Percentiles rank a stretch among this genome's conserved stretches.
Conservation (phyloP, 768 basidiomycete genomes). For the Harrya chromipes region DNA sequence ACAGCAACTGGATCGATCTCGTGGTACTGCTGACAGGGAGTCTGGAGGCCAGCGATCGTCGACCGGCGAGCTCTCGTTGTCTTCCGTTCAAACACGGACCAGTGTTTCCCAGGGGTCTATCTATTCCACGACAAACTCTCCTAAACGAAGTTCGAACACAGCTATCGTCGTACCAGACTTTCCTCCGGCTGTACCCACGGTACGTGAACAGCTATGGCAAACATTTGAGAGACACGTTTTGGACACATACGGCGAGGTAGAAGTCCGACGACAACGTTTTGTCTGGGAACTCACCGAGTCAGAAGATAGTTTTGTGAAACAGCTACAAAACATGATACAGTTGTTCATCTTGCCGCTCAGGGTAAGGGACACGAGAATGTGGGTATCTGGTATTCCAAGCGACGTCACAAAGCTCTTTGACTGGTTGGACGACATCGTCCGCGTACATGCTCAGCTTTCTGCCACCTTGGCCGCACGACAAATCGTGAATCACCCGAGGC, state of each 20-base stretch:
- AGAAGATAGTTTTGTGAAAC: constrained; percentile 66
- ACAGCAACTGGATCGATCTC: constrained; percentile 12
- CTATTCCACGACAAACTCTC: constrained; percentile 21
- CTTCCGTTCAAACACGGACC: constrained; percentile 10
- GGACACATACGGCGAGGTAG: constrained; percentile 42
- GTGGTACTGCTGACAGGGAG: not conserved
- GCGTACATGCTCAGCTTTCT: constrained; percentile 66
- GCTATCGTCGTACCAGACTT: constrained; percentile 5
- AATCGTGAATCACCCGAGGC: constrained; percentile 39
- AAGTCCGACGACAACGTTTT: constrained; percentile 61
- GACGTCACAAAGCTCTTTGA: constrained; percentile 74
- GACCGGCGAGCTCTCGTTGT: constrained; percentile 9
- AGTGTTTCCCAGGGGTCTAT: constrained; percentile 25
- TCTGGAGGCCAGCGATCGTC: constrained; percentile 4
- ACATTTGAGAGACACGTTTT: constrained; percentile 19
- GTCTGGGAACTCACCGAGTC: constrained; percentile 67
- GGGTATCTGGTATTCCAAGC: constrained; percentile 79
- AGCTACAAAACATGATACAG: constrained; percentile 61
- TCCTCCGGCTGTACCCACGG: constrained; percentile 3
- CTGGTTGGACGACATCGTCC: constrained; percentile 85
- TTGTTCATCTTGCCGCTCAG: constrained; percentile 79
- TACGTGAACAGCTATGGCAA: constrained; percentile 24
- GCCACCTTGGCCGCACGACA: constrained; percentile 44
- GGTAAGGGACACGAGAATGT: constrained; percentile 60
- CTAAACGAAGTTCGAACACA: constrained; percentile 9